phyloP scores from a whole-genome alignment of 345 rosid genomes.

The Corchorus capsularis region DNA sequence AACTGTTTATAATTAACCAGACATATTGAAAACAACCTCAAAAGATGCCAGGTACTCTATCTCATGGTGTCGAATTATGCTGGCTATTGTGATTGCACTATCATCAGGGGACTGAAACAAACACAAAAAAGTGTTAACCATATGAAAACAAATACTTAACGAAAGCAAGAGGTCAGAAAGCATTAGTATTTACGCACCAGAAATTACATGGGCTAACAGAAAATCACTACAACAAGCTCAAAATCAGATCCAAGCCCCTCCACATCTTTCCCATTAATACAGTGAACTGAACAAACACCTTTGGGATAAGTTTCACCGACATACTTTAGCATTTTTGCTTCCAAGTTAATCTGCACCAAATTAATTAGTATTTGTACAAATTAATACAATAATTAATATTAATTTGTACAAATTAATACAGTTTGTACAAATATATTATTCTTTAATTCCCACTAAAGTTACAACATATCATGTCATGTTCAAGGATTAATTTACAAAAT shows the following conservation, averaged over 20 bases:
- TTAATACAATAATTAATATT: too few species aligned
- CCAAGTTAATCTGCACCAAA: slow-evolving; percentile 70
- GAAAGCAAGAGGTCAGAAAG: background rate
- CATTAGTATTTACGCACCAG: background rate
- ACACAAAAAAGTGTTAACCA: slow-evolving; percentile 24
- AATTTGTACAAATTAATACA: too few species aligned
- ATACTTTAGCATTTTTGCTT: slow-evolving; percentile 80
- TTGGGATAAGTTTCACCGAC: slow-evolving; percentile 90
- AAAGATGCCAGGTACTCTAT: slow-evolving; percentile 84
- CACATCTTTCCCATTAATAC: slow-evolving; percentile 72
- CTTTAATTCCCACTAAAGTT: too few species aligned
- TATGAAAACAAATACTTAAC: background rate
- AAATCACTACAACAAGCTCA: too few species aligned
- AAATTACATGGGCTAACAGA: background rate
- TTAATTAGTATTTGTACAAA: too few species aligned
- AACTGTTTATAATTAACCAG: slow-evolving; percentile 3
- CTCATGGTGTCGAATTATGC: slow-evolving; percentile 83
- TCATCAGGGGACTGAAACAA: too few species aligned
- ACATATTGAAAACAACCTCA: slow-evolving; percentile 52
- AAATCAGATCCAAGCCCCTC: slow-evolving; percentile 83
- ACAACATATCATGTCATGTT: too few species aligned
- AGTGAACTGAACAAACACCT: slow-evolving; percentile 80
- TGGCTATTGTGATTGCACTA: too few species aligned
- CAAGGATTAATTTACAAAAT: too few species aligned
- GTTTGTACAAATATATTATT: too few species aligned